Evolutionary conservation across 1,284 basidiomycete species (phyloP).

Genomic region (Cryptococcus sp.): DNA sequence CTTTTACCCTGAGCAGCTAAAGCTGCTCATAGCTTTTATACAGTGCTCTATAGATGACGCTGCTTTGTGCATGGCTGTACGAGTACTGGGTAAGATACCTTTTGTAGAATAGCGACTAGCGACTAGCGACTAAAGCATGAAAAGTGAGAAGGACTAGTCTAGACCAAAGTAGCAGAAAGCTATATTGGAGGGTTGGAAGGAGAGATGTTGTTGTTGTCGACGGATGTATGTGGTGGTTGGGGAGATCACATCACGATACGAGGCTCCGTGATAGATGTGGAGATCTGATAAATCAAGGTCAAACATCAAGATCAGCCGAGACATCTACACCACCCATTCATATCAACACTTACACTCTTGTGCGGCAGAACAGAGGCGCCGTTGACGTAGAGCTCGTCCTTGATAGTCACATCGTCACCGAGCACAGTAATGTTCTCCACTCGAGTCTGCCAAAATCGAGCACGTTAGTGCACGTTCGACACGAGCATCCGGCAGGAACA

Average conservation of each 20-base stretch:
- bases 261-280: constrained; percentile 54
- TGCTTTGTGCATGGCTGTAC: no score
- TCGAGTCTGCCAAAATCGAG: constrained; percentile 39
- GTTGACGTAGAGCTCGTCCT: constrained; percentile 59
- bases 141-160: no score
- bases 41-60: no score
- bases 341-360: constrained; percentile 53
- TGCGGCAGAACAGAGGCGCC: constrained; percentile 58
- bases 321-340: not conserved
- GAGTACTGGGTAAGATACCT: no score
- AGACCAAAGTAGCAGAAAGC: no score
- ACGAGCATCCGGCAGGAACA: not conserved
- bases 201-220: no score
- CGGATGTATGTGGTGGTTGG: no score
- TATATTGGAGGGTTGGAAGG: no score
- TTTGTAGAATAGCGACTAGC: no score
- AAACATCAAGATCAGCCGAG: not conserved
- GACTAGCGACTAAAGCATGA: no score
- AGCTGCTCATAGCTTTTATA: no score
- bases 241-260: constrained; percentile 52
- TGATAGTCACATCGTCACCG: constrained; percentile 59
- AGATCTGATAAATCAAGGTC: constrained; percentile 42
- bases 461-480: not conserved
- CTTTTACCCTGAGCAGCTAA: no score
- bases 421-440: constrained; percentile 58